Percentiles rank a stretch among this genome's conserved stretches.
phyloP scores from a whole-genome alignment of 768 basidiomycete species.

The Boletellus emodensis region DNA sequence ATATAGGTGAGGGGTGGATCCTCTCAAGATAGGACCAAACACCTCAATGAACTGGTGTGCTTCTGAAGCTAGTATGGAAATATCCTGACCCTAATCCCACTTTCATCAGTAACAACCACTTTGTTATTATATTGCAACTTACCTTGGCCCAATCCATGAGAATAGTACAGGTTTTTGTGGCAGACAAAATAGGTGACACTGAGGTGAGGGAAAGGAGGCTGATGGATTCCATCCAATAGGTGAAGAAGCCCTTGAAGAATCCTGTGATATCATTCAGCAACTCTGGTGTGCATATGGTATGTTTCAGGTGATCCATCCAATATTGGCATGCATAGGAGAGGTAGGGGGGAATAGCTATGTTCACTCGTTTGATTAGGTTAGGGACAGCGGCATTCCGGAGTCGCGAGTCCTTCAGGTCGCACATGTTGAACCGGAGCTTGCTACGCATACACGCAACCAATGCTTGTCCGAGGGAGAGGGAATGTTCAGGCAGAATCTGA shows the following conservation, averaged over 20 bases:
- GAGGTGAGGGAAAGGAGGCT: background rate
- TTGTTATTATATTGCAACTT: no score
- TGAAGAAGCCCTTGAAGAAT: background rate
- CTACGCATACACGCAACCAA: background rate
- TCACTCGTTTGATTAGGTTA: background rate
- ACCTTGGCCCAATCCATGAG: no score
- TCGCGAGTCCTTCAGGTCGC: background rate
- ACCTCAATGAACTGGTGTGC: no score
- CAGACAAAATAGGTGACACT: background rate
- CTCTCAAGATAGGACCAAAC: no score
- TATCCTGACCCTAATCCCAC: no score
- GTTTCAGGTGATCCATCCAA: no score
- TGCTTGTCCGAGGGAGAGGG: background rate
- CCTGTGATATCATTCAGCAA: no score
- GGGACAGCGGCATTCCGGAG: background rate
- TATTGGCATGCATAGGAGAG: no score
- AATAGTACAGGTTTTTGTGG: background rate
- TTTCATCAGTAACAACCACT: no score
- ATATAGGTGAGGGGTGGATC: no score
- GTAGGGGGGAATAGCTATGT: background rate
- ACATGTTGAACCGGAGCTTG: background rate
- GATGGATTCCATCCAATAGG: conserved; percentile 4
- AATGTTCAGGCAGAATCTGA: background rate
- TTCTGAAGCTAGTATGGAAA: no score
- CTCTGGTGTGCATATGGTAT: no score